Evolutionary conservation across 441 rosid genomes (phyloP), one percentile per base, ranked within the genome.

Genomic region (Breynia disticha): DNA sequence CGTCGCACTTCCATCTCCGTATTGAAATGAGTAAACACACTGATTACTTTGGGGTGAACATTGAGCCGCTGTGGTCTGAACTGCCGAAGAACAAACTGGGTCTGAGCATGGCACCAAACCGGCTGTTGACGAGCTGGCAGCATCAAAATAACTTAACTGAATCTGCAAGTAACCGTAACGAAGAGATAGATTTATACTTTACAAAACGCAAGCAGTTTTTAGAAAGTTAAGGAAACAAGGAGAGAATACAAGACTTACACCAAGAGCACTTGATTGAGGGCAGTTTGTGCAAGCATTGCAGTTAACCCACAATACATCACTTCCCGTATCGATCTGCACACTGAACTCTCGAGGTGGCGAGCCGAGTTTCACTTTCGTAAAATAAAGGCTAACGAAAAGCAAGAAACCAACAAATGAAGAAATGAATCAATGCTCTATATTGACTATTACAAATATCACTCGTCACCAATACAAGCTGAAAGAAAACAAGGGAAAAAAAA

Each of bases 271-370:
- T 17, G 86, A 58, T 48, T 46, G 71, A 15, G 99, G 99, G 62
- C 97, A 94, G 57, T 94, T 95, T 65, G 69, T 79, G 64, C 97
- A 90, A 70, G 93, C 70, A 70, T 69, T 65, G 71, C 97, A 94
- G 45, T 80, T 76, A 38, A 89, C 87, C 99, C 99, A 94, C 62
- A 94, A 71, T 62, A 90, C 94, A 69, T 89, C 95, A 61, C 99
- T 94, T 68, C 99, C 96, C 1, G 99, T 86, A 66, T 93, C 99
- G 64, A 94, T 73, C 68, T 94, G 99, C 64, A 89, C 97, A 57
- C 76, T 71, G 74, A 83, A 94, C 47, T 87, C 97, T 69, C 74
- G 72, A 46, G 97, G 86, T 60, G 97, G 99, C 71, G 81, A 71
- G 55, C 99, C 99, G 70, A 94, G 59, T 63, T 79, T 80, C 65